phyloP scores from a whole-genome alignment of 768 basidiomycete genomes.

The Mycena galopus region DNA sequence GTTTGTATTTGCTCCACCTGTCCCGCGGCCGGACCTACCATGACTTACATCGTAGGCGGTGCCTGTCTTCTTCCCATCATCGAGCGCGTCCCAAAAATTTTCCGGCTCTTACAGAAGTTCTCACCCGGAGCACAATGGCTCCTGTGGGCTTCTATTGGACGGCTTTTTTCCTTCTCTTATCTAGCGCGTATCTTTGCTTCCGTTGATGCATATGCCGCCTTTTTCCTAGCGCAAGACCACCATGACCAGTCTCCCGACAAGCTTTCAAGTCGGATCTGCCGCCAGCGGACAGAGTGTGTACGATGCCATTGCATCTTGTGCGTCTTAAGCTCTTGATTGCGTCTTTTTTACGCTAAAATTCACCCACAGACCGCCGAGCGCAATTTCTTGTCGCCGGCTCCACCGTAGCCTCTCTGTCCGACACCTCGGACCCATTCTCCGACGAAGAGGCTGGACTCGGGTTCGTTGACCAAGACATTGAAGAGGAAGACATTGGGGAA shows the following conservation, averaged over 20 bases:
- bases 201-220: conserved; percentile 15
- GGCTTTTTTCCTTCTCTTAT: conserved; percentile 11
- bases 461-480: conserved; percentile 40
- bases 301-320: conserved; percentile 74
- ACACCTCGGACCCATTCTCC: conserved; percentile 53
- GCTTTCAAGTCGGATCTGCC: conserved; percentile 60
- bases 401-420: conserved; percentile 64
- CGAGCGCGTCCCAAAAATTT: not conserved
- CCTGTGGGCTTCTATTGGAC: not conserved
- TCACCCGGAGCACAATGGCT: conserved; percentile 1
- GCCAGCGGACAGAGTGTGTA: conserved; percentile 63
- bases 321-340: conserved; percentile 36
- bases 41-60: no score
- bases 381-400: conserved; percentile 76
- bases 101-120: not conserved
- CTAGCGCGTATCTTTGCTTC: conserved; percentile 25
- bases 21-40: not conserved
- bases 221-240: conserved; percentile 7
- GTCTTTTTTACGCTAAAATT: conserved; percentile 21
- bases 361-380: conserved; percentile 69
- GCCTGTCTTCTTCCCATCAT: not conserved
- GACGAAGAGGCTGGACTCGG: conserved; percentile 54
- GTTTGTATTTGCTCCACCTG: not conserved
- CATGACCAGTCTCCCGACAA: conserved; percentile 65
- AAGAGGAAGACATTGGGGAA: conserved; percentile 24